Conservation (phyloP, 2,329 filamentous ascomycete genomes). For the Talaromyces amestolkiae region DNA sequence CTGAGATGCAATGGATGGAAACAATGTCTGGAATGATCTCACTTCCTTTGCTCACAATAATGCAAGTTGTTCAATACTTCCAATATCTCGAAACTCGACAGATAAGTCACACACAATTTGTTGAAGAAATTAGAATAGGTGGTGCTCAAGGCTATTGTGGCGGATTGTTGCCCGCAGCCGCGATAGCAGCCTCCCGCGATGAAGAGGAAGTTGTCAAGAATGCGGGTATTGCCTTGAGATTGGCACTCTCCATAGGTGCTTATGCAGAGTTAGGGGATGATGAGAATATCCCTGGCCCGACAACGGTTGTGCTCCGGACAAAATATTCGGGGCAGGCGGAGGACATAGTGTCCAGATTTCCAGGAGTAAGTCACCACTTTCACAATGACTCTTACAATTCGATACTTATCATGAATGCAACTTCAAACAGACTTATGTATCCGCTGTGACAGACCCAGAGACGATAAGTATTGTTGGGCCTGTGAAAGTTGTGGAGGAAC, state of each 20-base stretch:
- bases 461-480: constrained; percentile 17
- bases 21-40: constrained; percentile 18
- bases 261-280: constrained; percentile 16
- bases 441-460: constrained; percentile 15
- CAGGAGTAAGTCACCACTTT: constrained; percentile 7
- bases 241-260: constrained; percentile 11
- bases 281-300: constrained; percentile 8
- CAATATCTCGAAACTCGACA: constrained; percentile 14
- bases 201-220: constrained; percentile 13
- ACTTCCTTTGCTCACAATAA: constrained; percentile 7
- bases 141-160: constrained; percentile 16
- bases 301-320: constrained; percentile 15
- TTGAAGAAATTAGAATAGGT: constrained; percentile 8
- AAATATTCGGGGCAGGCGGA: constrained; percentile 15
- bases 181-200: constrained; percentile 6
- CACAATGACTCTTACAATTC: too few species aligned
- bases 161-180: constrained; percentile 13
- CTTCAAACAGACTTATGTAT: constrained; percentile 13
- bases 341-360: constrained; percentile 10
- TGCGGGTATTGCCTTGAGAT: constrained; percentile 10
- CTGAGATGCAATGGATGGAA: constrained; percentile 12
- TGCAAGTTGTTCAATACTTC: constrained; percentile 16
- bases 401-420: too few species aligned
- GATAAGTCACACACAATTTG: constrained; percentile 5
- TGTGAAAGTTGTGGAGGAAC: constrained; percentile 3